Evolutionary conservation across 108 stramenopile genomes (phyloP), one percentile per base, ranked within the genome.

Genomic region (Halocafeteria seosinensis): DNA sequence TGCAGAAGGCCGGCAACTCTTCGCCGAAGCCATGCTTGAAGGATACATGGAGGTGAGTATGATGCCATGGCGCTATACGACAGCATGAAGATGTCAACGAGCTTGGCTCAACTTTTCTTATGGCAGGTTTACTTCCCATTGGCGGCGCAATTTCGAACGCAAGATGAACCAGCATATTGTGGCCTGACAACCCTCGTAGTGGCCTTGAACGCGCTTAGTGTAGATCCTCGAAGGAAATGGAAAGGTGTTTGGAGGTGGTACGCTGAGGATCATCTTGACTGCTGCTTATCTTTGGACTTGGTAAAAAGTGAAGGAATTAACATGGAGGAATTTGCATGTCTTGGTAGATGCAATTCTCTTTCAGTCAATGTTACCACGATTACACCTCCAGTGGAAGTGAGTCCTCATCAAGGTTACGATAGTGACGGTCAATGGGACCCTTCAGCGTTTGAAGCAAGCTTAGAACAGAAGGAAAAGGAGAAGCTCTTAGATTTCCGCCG

Each of bases 131-230:
- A 85, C 72, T 81, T 82, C 65, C 64, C 82, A 9, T 71, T 88
- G 28, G 75, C 80, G 42, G 82, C 87, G 68, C 88, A 93, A 64
- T 96, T 90, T 69, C 70, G 79, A 34, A 95, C 89, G 33, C 93
- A 98, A 70, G 79, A 78, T 9, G 92, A 96, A 62, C 92, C 93
- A 1, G 87, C 93, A 23, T 99, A 75, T 75, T 99, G 98, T 75
- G 92, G 94, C 24, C 62, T 93, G 29, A 72, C 78, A 12, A 88
- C 94, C 12, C 69, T 95, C 27, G 83, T 87, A 0, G 86, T 97
- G 70, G 78, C 85, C 12, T 71, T 98, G 34, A 98, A 98, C 77
- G 89, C 94, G 21, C 71, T 98, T 17, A 67, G 78, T 1, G 78
- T 94, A 0, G 96, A 98, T 67, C 92, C 92, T 1, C 65, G 86